Base-by-base conservation (phyloP, 2,329 filamentous ascomycete species). In the Apiospora rasikravindrae region DNA sequence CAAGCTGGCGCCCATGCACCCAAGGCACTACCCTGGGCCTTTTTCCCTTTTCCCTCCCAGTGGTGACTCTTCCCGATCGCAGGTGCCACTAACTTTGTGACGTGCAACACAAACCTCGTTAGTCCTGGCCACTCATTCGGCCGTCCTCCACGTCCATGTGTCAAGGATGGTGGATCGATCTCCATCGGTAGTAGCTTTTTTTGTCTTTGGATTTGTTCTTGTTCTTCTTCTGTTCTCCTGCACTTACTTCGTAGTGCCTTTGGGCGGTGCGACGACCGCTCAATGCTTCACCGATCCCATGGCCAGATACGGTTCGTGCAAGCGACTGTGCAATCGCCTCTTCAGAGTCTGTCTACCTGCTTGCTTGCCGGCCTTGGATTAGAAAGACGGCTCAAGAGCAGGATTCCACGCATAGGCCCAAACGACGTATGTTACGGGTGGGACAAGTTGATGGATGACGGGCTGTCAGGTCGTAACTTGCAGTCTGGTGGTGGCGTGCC, bases 101-200 rank as follows among this genome's bases (percentile, higher is more conserved):
- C 33, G 57, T 40, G 19, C 22, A 64, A 64, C 40, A 64, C 57
- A 64, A 64, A 69, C 26, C 44, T 69, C 47, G 68, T 69, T 42
- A 69, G 49, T 40, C 33, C 45, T 69, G 68, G 68, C 45, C 68
- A 69, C n/a, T 51, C 68, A 69, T 69, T 57, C 26, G 68, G 10
- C 68, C 45, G 67, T 51, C 53, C 53, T 22, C 53, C 33, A n/a
- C 40, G 57, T 13, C 33, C 4, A 64, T 64, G 57, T 64, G 57
- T 64, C 19, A 40, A 64, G 57, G 57, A n/a, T 64, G 57, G 57
- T 40, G 57, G 57, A 64, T 40, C 29, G 19, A 64, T 64, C 57
- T 64, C 57, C 33, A n/a, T 61, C 22, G 22, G 19, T n/a, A 49
- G 19, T n/a, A 49, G 45, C 22, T 22, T 8, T n/a, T 37, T 33